Evolutionary conservation across 495 filamentous ascomycete species (phyloP), one percentile per base, ranked within the genome.

Genomic region (Tuber melanosporum): DNA sequence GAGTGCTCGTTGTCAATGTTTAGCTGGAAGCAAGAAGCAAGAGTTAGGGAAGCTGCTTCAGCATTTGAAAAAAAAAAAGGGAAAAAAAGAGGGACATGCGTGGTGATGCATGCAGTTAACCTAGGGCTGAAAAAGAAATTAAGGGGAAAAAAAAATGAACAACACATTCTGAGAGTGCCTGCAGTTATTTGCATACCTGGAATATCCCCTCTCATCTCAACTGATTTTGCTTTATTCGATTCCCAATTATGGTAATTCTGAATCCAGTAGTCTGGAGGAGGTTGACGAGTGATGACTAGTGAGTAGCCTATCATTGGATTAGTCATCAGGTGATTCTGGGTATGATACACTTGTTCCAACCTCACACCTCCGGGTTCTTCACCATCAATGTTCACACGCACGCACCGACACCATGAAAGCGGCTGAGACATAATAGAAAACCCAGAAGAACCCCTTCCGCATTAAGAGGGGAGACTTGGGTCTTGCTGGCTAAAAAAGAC

Each of bases 401-500:
- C 49, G 41, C 39, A 41, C 62, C 44, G 69, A 73, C 75, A 19
- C 73, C 62, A 80, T 80, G 78, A 73, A 76, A 74, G 73, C 74
- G 44, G 77, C 78, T 45, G 39, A 79, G 71, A 79, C 47, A 69
- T 74, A 76, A 80, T 52, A 47, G n/a, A 80, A 80, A 66, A 71
- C 62, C 19, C 71, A 71, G 77, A 80, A 80, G 74, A 84, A 84
- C 73, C 84, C 84, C 39, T 84, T 78, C 49, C 77, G 84, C 72
- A 78, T 84, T 44, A 84, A 81, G 71, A 83, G 82, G 76, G 79
- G 76, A 45, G 83, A 84, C 74, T 78, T 85, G 70, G 77, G 79
- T 74, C 84, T 85, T 36, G 81, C 82, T 80, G 84, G 82, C 72
- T 85, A 85, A 75, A 70, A 82, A 83, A 76, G 83, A 84, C 69